Evolutionary conservation across 257 asterid species (phyloP).

Genomic region (Perilla frutescens): DNA sequence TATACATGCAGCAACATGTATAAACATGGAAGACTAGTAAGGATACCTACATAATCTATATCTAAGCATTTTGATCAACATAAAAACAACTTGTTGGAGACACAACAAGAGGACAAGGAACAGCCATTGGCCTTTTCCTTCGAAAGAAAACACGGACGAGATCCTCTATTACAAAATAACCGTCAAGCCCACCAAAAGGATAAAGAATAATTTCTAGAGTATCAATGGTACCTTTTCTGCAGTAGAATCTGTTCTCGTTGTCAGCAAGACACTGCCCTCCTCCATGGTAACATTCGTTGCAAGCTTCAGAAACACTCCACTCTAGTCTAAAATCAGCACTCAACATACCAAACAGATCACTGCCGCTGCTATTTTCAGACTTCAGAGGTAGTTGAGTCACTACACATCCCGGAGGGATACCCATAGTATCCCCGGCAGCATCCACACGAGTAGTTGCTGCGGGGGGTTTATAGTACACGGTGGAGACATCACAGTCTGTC

Average conservation of each 20-base stretch:
- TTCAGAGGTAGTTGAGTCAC: not conserved
- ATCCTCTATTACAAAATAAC: too few relatives aligned
- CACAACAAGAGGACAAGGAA: too few relatives aligned
- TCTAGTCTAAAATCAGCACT: not conserved
- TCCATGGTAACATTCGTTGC: not conserved
- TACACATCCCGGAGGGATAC: not conserved
- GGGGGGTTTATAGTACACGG: not conserved
- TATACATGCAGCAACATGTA: too few relatives aligned
- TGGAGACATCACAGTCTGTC: not conserved
- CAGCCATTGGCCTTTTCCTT: too few relatives aligned
- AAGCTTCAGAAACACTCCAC: not conserved
- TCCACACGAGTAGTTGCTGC: not conserved
- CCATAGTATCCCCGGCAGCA: not conserved
- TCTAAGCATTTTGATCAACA: too few relatives aligned
- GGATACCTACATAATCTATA: too few relatives aligned
- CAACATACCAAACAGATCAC: not conserved
- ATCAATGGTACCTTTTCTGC: constrained; percentile 17
- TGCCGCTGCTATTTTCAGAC: not conserved
- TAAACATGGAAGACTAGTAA: too few relatives aligned
- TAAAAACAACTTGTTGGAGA: too few relatives aligned
- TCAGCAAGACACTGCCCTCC: constrained; percentile 22
- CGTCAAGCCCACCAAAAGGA: not conserved
- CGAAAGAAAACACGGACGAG: too few relatives aligned
- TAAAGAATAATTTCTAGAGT: not conserved
- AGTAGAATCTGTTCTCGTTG: not conserved